Base-by-base conservation (phyloP, 495 filamentous ascomycete genomes). In the Ascodesmis nigricans region DNA sequence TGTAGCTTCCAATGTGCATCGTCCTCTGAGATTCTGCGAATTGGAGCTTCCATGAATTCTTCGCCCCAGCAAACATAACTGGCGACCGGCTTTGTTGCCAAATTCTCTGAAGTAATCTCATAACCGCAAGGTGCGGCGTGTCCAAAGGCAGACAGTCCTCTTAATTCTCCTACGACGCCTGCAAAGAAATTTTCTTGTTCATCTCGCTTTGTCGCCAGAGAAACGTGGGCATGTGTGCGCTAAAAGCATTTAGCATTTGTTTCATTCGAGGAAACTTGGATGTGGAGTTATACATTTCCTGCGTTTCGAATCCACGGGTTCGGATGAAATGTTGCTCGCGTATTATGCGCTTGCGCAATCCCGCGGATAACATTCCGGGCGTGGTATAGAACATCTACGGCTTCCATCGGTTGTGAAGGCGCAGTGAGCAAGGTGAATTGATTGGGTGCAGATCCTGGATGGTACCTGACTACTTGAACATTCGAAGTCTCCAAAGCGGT, bases 391-490 rank as follows among this genome's bases (percentile, higher is more conserved):
- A 63, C 63, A 55, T 90, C 81, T 27, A 79, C 66, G 0, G 79
- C 78, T 3, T 60, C 52, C 2, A 87, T 52, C 0, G 81, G 75
- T 0, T 65, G 50, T 0, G 60, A 56, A 0, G 77, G 70, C 0
- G 70, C 63, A 0, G 84, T 67, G 10, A 81, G 60, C 41, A 91
- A 75, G 49, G 91, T 82, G 50, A 73, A 91, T 44, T 91, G 82
- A 5, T 78, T 78, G 0, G 64, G 60, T 0, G 72, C 65, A 34
- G 63, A 67, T 47, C 90, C 82, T 13, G 82, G 53, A 49, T 92
- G 82, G 50, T 80, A 73, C 49, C 80, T 70, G 31, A 76, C 61
- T 11, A 82, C 55, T 4, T 65, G 46, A 35, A 92, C 77, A 9
- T 66, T 75, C 33, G 70, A 62, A 2, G 53, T 48, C 3, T 56